Conservation (phyloP, 2,329 filamentous ascomycete genomes). For the Fusarium guadeloupense region DNA sequence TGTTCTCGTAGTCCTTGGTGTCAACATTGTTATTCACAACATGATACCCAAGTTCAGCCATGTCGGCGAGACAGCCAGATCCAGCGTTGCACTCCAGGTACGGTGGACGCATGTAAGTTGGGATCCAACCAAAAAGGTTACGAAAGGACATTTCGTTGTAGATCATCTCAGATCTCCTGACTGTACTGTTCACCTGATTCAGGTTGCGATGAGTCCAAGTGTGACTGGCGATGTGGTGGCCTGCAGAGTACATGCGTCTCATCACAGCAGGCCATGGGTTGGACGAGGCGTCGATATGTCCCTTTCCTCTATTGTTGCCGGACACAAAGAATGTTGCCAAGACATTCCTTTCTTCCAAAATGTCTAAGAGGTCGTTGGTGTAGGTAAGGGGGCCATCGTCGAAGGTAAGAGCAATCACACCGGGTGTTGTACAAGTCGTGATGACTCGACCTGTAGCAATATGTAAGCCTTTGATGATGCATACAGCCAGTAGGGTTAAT, state of each 20-base stretch:
- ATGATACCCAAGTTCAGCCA: constrained; percentile 61
- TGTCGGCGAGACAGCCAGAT: constrained; percentile 51
- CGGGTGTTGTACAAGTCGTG: constrained; percentile 49
- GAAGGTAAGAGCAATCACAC: constrained; percentile 56
- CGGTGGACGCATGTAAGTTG: constrained; percentile 57
- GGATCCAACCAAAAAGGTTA: constrained; percentile 53
- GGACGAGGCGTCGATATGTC: constrained; percentile 51
- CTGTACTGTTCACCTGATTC: constrained; percentile 46
- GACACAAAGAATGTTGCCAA: constrained; percentile 56
- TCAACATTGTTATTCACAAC: constrained; percentile 66
- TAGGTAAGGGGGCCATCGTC: constrained; percentile 58
- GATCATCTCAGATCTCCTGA: constrained; percentile 52
- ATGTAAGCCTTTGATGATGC: constrained; percentile 31
- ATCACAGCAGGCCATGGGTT: constrained; percentile 51
- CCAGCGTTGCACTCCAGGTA: constrained; percentile 54
- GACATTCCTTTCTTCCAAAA: constrained; percentile 44
- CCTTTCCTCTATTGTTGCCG: constrained; percentile 54
- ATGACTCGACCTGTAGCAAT: constrained; percentile 45
- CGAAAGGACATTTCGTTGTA: constrained; percentile 57
- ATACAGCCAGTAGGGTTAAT: constrained; percentile 1
- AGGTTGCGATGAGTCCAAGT: constrained; percentile 60
- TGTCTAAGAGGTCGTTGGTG: constrained; percentile 54
- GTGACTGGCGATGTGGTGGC: constrained; percentile 59
- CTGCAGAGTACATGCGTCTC: constrained; percentile 52
- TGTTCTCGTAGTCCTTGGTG: constrained; percentile 68